A percentile compares a stretch with the other conserved stretches of the same genome.
These are phyloP conservation scores for Trichoderma asperellum DNA, from an alignment of 2,329 filamentous ascomycete species.

Conservation along the genomic window DNA sequence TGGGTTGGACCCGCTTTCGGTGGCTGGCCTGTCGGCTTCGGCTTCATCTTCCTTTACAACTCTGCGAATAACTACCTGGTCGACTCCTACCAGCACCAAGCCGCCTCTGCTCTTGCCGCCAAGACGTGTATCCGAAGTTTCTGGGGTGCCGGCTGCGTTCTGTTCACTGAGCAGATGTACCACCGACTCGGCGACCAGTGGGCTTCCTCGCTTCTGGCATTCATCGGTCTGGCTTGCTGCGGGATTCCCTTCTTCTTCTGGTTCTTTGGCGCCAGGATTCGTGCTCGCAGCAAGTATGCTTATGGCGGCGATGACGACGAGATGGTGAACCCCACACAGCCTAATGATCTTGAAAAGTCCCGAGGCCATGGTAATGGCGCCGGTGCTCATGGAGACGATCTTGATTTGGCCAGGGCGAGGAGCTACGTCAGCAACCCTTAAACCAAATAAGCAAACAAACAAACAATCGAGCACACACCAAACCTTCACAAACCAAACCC, in stretches of 20 bases:
- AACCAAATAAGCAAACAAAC: slow-evolving; percentile 12
- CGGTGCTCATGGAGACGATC: slow-evolving; percentile 42
- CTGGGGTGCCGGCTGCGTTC: slow-evolving; percentile 76
- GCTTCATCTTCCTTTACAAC: slow-evolving; percentile 85
- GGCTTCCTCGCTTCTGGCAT: slow-evolving; percentile 73
- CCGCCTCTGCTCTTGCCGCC: slow-evolving; percentile 77
- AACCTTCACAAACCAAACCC: neutral
- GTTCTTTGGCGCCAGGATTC: slow-evolving; percentile 72
- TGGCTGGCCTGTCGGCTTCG: slow-evolving; percentile 74
- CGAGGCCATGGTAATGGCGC: slow-evolving; percentile 33
- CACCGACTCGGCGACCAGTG: slow-evolving; percentile 72
- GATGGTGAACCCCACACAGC: slow-evolving; percentile 29
- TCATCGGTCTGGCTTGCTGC: slow-evolving; percentile 77
- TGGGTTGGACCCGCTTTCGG: slow-evolving; percentile 76
- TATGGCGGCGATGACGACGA: slow-evolving; percentile 60
- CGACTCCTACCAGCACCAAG: slow-evolving; percentile 69
- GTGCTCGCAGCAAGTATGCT: slow-evolving; percentile 71
- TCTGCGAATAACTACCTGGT: slow-evolving; percentile 75
- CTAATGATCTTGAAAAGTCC: slow-evolving; percentile 46
- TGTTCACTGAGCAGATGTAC: slow-evolving; percentile 86
- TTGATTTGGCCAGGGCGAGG: slow-evolving; percentile 49
- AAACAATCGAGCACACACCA: neutral
- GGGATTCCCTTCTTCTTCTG: slow-evolving; percentile 84
- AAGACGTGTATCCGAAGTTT: slow-evolving; percentile 80
- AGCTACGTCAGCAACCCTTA: slow-evolving; percentile 54